Evolutionary conservation across 1,139 yeast species (phyloP).

Genomic region (Candida sojae): DNA sequence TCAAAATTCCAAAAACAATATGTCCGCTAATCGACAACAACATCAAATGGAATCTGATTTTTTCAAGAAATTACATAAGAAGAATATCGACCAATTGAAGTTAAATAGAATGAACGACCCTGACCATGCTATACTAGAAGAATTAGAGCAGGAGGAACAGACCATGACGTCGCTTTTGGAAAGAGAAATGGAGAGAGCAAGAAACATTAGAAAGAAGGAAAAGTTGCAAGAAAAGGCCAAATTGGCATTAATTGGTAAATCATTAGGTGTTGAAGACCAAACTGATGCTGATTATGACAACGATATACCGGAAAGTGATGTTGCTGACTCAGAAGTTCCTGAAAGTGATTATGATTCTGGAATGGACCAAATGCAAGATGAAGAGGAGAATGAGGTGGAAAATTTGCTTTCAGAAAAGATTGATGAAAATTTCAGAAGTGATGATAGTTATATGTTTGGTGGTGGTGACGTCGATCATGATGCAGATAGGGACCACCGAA

Average conservation of each 20-base stretch:
- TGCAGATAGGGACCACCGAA: constrained; percentile 7
- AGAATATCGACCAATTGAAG: constrained; percentile 39
- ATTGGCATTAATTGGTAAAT: constrained; percentile 26
- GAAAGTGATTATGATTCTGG: constrained; percentile 20
- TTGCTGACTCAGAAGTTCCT: constrained; percentile 18
- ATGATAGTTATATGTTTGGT: constrained; percentile 43
- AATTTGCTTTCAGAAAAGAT: constrained; percentile 14
- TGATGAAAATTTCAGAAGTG: constrained; percentile 18
- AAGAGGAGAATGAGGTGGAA: constrained; percentile 18
- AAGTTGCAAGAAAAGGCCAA: constrained; percentile 42
- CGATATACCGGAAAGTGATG: constrained; percentile 25
- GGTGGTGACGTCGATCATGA: constrained; percentile 14
- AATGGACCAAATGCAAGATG: constrained; percentile 18
- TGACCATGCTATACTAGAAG: constrained; percentile 31
- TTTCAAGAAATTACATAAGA: constrained; percentile 31
- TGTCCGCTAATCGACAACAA: background rate
- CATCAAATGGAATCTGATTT: constrained; percentile 12
- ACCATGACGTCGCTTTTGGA: constrained; percentile 56
- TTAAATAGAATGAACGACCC: constrained; percentile 27
- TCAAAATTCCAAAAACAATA: constrained; percentile 8
- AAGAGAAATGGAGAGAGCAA: constrained; percentile 57
- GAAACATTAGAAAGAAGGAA: constrained; percentile 54
- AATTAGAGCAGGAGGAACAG: constrained; percentile 43
- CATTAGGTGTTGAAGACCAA: constrained; percentile 17
- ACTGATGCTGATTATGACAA: constrained; percentile 17